phyloP scores from a whole-genome alignment of 257 asterid species.

The Nyctanthes arbortristis region DNA sequence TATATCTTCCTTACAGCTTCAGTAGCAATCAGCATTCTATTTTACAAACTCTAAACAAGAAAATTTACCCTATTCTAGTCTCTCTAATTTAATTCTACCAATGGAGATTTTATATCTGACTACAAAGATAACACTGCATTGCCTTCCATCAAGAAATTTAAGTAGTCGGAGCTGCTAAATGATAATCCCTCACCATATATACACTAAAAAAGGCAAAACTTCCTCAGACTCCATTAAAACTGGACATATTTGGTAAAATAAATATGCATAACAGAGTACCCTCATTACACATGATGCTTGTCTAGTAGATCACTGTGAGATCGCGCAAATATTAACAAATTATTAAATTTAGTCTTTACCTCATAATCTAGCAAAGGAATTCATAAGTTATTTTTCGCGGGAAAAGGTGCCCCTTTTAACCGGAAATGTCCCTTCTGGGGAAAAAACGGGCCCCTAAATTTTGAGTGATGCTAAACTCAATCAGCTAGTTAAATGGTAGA shows the following conservation, averaged over 20 bases:
- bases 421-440: background rate
- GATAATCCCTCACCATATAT: background rate
- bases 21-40: conserved; percentile 6
- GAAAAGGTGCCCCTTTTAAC: background rate
- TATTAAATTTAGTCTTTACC: too few species aligned
- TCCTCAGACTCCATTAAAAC: background rate
- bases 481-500: conserved; percentile 18
- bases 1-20: conserved; percentile 6
- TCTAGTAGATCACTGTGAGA: background rate
- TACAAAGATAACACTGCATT: background rate
- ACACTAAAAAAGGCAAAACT: background rate
- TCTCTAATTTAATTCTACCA: background rate
- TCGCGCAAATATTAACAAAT: background rate
- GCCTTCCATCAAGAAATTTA: background rate
- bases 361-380: too few species aligned
- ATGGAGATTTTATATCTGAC: background rate
- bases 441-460: background rate
- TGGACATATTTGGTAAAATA: background rate
- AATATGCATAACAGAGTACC: background rate
- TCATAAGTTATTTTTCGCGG: background rate
- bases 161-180: background rate
- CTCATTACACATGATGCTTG: background rate
- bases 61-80: background rate
- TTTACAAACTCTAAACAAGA: background rate
- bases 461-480: conserved; percentile 31